Percentiles rank a stretch among this genome's conserved stretches.
Conservation (phyloP, 257 asterid species). For the Apocynum venetum region DNA sequence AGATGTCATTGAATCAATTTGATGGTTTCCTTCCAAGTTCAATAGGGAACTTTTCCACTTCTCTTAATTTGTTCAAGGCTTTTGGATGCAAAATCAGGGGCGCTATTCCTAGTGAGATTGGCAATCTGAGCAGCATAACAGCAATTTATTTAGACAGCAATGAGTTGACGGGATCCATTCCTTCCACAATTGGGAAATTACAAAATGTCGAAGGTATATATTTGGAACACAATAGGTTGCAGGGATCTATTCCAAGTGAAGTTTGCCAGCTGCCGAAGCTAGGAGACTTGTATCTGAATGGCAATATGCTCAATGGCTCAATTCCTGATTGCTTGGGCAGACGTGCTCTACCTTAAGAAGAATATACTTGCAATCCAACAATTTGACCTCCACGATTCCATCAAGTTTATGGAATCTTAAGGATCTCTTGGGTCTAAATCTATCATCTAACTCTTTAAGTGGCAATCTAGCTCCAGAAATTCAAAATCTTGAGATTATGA, state of each 20-base stretch:
- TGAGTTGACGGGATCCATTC: conserved; percentile 40
- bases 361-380: conserved; percentile 43
- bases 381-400: conserved; percentile 35
- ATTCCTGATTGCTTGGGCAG: conserved; percentile 58
- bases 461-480: too few species aligned
- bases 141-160: conserved; percentile 35
- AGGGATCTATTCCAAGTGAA: conserved; percentile 39
- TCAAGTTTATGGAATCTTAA: conserved; percentile 37
- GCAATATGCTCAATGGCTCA: conserved; percentile 39
- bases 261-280: conserved; percentile 40
- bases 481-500: too few species aligned
- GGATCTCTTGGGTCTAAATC: conserved; percentile 38
- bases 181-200: conserved; percentile 34
- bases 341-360: conserved; percentile 35
- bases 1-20: too few species aligned
- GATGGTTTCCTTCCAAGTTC: too few species aligned
- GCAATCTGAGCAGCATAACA: conserved; percentile 29
- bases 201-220: conserved; percentile 32
- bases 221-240: conserved; percentile 43
- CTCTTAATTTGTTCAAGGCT: too few species aligned
- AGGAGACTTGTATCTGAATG: conserved; percentile 36
- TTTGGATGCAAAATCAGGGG: too few species aligned
- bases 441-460: too few species aligned
- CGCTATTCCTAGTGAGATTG: too few species aligned
- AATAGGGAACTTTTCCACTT: too few species aligned